Evolutionary conservation across 192 early-diverging fungal genomes (phyloP).

Genomic region (Nowakowskiella sp.): DNA sequence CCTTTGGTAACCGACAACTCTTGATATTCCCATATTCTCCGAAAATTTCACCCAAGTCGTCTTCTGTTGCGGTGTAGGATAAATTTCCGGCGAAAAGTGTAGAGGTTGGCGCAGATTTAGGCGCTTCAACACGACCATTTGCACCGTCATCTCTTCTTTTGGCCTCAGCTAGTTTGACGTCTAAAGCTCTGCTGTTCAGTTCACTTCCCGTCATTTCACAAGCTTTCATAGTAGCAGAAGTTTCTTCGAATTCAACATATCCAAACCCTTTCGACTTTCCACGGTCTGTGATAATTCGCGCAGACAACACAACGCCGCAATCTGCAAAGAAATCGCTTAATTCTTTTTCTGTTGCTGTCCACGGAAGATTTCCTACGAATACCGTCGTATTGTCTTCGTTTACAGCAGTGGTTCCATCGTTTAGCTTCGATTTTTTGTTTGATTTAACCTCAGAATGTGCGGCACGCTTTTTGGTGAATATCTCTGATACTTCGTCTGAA

Average conservation of each 20-base stretch:
- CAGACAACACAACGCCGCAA: conserved; percentile 60
- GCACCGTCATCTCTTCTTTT: conserved; percentile 27
- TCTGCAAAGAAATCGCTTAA: conserved; percentile 54
- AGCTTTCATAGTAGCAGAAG: conserved; percentile 61
- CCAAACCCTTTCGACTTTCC: conserved; percentile 77
- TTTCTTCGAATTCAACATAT: conserved; percentile 75
- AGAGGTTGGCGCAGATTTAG: conserved; percentile 46
- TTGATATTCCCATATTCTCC: conserved; percentile 53
- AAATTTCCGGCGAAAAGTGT: conserved; percentile 97
- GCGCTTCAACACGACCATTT: conserved; percentile 24
- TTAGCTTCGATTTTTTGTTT: conserved; percentile 54
- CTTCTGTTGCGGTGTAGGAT: conserved; percentile 77
- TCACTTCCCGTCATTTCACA: conserved; percentile 58
- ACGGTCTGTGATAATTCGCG: conserved; percentile 68
- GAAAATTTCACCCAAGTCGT: conserved; percentile 71
- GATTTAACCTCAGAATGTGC: too few species aligned
- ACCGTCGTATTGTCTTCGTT: conserved; percentile 43
- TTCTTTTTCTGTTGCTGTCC: conserved; percentile 59
- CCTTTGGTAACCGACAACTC: conserved; percentile 60
- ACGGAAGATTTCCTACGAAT: conserved; percentile 71
- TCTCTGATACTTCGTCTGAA: too few species aligned
- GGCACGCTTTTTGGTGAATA: too few species aligned
- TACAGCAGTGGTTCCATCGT: conserved; percentile 16
- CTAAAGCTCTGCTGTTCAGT: conserved; percentile 74
- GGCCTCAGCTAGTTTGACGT: conserved; percentile 59